Percentiles rank a stretch among this genome's conserved stretches.
phyloP scores from a whole-genome alignment of 495 filamentous ascomycete genomes.

The Penicillium atrosanguineum region DNA sequence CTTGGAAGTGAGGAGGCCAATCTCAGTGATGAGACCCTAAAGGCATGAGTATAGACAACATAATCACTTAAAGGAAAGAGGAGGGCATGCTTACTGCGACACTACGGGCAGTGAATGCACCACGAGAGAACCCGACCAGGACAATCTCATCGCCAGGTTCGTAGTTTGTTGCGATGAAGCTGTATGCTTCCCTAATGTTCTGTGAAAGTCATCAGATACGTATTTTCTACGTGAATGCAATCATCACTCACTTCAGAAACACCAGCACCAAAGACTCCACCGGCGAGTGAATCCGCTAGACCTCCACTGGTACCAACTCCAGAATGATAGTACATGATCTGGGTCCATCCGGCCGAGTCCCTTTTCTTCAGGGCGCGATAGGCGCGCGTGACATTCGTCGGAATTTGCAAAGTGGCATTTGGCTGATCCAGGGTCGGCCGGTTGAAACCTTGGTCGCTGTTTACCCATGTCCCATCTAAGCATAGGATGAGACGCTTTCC shows the following conservation, averaged over 20 bases:
- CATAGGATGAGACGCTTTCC: constrained; percentile 38
- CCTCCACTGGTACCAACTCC: constrained; percentile 50
- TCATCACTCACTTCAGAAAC: constrained; percentile 40
- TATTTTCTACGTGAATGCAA: constrained; percentile 4
- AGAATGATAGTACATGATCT: constrained; percentile 54
- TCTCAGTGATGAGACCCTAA: constrained; percentile 56
- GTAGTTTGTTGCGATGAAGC: constrained; percentile 66
- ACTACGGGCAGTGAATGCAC: constrained; percentile 68
- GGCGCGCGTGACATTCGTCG: constrained; percentile 46
- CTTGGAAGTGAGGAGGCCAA: constrained; percentile 62
- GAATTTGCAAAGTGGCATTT: constrained; percentile 28
- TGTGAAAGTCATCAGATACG: constrained; percentile 19
- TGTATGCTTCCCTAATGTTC: constrained; percentile 65
- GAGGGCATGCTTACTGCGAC: constrained; percentile 32
- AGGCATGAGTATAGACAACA: not conserved
- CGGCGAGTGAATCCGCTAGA: constrained; percentile 41
- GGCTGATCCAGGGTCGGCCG: constrained; percentile 14
- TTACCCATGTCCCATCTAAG: constrained; percentile 47
- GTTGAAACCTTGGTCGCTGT: constrained; percentile 25
- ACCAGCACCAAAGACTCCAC: constrained; percentile 49
- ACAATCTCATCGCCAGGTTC: constrained; percentile 66
- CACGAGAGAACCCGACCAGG: constrained; percentile 68
- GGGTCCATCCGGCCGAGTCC: constrained; percentile 27
- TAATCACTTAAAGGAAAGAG: not conserved
- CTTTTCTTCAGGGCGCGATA: constrained; percentile 35